A percentile compares a stretch with the other conserved stretches of the same genome.
Evolutionary conservation across 208 protist species (phyloP).

Genomic region (Acanthamoeba divionensis): DNA sequence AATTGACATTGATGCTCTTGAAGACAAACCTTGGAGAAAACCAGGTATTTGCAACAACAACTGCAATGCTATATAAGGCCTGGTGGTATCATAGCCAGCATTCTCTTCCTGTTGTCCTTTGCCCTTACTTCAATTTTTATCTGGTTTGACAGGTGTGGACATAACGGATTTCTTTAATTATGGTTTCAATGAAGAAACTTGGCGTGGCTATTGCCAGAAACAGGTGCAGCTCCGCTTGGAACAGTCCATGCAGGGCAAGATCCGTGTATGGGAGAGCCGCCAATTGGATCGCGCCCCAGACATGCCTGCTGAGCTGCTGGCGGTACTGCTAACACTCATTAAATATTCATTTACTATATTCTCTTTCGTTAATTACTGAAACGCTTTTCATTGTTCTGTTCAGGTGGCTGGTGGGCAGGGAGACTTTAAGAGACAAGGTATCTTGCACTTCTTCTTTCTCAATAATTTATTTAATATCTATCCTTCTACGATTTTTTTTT

Average conservation of each 20-base stretch:
- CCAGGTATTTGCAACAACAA: not conserved
- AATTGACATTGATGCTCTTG: slow-evolving; percentile 47
- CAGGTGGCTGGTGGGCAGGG: not conserved
- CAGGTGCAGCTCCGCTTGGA: slow-evolving; percentile 33
- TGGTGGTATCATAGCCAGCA: not conserved
- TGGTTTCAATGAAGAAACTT: slow-evolving; percentile 62
- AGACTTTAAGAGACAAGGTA: not conserved
- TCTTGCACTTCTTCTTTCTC: not conserved
- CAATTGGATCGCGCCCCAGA: not conserved
- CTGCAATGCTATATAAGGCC: not conserved
- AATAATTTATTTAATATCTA: not conserved
- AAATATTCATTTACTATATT: not conserved
- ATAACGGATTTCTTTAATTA: slow-evolving; percentile 63
- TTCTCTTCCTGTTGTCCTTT: not conserved
- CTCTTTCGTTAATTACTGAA: not conserved
- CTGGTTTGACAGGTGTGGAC: slow-evolving; percentile 42
- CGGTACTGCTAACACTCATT: not conserved
- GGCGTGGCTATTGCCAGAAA: slow-evolving; percentile 49
- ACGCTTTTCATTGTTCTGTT: not conserved
- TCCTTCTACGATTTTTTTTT: too few relatives aligned
- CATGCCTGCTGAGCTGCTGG: not conserved
- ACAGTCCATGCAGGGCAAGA: slow-evolving; percentile 35
- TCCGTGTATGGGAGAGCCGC: not conserved
- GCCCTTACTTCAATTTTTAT: not conserved
- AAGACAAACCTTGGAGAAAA: slow-evolving; percentile 56